A percentile compares a stretch with the other conserved stretches of the same genome.
Evolutionary conservation across 345 rosid species (phyloP).

Genomic region (Citrus sp.): DNA sequence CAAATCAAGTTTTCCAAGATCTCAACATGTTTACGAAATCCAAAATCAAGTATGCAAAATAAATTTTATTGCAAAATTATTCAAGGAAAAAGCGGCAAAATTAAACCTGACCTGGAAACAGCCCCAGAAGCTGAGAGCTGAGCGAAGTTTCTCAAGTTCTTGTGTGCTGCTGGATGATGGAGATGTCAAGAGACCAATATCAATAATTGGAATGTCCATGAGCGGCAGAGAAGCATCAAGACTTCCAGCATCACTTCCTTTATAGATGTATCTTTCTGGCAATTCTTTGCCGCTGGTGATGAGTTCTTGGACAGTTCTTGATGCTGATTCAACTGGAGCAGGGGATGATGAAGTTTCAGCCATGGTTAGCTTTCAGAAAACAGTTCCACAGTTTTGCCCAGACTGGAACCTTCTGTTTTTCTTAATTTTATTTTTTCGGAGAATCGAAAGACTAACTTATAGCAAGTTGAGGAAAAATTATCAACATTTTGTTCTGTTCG

Average conservation of each 20-base stretch:
- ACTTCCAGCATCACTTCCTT: background rate
- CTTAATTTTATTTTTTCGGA: no score
- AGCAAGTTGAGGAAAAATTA: no score
- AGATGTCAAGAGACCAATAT: background rate
- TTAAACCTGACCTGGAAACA: slow-evolving; percentile 61
- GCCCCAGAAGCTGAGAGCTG: slow-evolving; percentile 60
- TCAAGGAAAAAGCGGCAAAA: background rate
- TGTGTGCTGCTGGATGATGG: background rate
- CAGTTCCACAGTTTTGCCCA: background rate
- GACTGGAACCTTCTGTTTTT: no score
- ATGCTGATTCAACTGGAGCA: background rate
- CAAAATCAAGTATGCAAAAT: no score
- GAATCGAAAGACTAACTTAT: no score
- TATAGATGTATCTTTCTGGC: background rate
- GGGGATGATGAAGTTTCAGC: background rate
- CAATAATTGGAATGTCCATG: background rate
- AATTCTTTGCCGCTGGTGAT: background rate
- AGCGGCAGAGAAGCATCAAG: background rate
- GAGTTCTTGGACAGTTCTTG: background rate
- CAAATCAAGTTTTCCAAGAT: background rate
- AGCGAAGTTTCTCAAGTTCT: slow-evolving; percentile 50
- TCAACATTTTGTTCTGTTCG: no score
- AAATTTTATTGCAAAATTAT: slow-evolving; percentile 23
- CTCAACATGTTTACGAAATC: background rate
- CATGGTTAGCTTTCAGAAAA: slow-evolving; percentile 5